phyloP scores from a whole-genome alignment of 352 stramenopile genomes.

The Pythium dissimile region DNA sequence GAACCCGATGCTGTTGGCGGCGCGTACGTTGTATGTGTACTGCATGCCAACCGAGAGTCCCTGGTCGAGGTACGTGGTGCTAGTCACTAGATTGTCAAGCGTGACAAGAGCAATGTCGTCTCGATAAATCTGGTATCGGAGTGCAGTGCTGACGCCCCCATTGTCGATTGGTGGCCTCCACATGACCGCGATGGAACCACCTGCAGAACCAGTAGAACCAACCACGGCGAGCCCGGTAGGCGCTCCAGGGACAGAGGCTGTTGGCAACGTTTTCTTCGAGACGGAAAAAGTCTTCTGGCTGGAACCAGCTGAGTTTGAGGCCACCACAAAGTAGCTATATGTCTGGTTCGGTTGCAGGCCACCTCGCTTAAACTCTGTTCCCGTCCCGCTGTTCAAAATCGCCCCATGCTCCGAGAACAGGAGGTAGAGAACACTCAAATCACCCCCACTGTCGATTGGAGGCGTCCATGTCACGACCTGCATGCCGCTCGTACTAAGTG shows the following conservation, averaged over 20 bases:
- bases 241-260: constrained; percentile 23
- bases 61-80: constrained; percentile 21
- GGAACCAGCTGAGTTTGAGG: constrained; percentile 41
- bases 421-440: constrained; percentile 27
- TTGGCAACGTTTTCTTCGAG: constrained; percentile 18
- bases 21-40: constrained; percentile 44
- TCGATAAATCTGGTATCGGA: constrained; percentile 40
- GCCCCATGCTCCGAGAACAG: constrained; percentile 27
- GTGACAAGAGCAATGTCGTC: constrained; percentile 19
- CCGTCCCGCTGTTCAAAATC: constrained; percentile 42
- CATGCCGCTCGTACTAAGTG: constrained; percentile 32
- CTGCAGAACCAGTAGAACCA: constrained; percentile 2
- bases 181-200: constrained; percentile 38
- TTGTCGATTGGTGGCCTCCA: constrained; percentile 44
- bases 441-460: constrained; percentile 39
- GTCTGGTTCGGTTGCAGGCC: constrained; percentile 31
- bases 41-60: constrained; percentile 25
- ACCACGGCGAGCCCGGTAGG: constrained; percentile 22
- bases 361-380: constrained; percentile 33
- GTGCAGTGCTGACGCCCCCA: constrained; percentile 31
- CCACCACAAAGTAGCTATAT: constrained; percentile 40
- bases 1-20: constrained; percentile 33
- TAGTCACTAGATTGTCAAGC: neutral
- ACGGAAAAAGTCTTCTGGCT: constrained; percentile 26
- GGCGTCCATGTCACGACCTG: constrained; percentile 40